Conservation (phyloP, 1,284 basidiomycete genomes). For the Marasmius fiardii region DNA sequence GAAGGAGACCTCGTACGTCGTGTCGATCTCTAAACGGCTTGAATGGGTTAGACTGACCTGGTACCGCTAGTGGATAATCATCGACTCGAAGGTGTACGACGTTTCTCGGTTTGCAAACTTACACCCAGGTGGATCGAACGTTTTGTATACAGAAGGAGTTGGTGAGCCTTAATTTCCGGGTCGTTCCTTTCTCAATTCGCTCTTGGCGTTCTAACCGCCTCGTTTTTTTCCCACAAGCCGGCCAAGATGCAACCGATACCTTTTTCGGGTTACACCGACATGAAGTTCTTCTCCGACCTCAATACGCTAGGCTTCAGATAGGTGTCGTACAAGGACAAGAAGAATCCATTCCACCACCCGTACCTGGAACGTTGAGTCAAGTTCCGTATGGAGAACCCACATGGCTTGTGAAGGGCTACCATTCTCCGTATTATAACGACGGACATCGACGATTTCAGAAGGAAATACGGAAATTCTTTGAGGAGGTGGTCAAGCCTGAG, state of each 20-base stretch:
- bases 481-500: conserved; percentile 62
- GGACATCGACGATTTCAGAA: conserved; percentile 65
- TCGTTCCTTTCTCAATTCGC: neutral
- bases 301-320: conserved; percentile 81
- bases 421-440: conserved; percentile 83
- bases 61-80: conserved; percentile 57
- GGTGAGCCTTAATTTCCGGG: conserved; percentile 34
- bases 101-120: conserved; percentile 67
- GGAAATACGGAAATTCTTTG: conserved; percentile 61
- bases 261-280: conserved; percentile 93
- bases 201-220: neutral
- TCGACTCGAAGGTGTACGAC: conserved; percentile 79
- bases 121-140: conserved; percentile 70
- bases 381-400: conserved; percentile 91
- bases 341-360: conserved; percentile 55
- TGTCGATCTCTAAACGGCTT: too few species aligned
- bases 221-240: conserved; percentile 28
- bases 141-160: conserved; percentile 53
- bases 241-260: conserved; percentile 80
- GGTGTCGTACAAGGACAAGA: conserved; percentile 73
- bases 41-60: too few species aligned
- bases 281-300: conserved; percentile 80
- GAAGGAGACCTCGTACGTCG: conserved; percentile 61
- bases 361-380: conserved; percentile 64
- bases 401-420: conserved; percentile 81